Evolutionary conservation across 2,329 filamentous ascomycete genomes (phyloP).

Genomic region (Curvularia lunata): DNA sequence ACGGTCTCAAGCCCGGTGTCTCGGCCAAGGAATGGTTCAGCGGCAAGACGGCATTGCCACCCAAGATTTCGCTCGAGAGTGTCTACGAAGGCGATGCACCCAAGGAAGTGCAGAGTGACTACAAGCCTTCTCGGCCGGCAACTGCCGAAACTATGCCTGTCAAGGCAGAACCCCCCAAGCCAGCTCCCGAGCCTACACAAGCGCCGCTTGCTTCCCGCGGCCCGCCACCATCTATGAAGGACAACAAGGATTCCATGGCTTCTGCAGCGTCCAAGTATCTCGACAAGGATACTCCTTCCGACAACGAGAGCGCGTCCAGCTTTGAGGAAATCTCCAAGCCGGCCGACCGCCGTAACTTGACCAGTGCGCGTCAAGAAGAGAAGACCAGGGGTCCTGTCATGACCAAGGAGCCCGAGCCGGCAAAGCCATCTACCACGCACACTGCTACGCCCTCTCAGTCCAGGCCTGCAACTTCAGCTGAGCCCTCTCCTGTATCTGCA

Average conservation of each 20-base stretch:
- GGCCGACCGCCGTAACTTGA: slow-evolving; percentile 62
- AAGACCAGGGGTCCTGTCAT: slow-evolving; percentile 46
- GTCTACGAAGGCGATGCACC: slow-evolving; percentile 85
- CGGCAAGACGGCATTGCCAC: slow-evolving; percentile 81
- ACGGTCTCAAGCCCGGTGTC: slow-evolving; percentile 79
- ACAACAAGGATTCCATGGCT: slow-evolving; percentile 87
- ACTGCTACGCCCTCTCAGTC: slow-evolving; percentile 41
- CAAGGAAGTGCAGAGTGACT: slow-evolving; percentile 75
- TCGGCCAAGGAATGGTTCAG: slow-evolving; percentile 82
- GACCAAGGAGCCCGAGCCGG: slow-evolving; percentile 52
- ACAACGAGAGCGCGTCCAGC: slow-evolving; percentile 72
- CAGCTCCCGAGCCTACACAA: slow-evolving; percentile 58
- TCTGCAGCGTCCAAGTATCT: slow-evolving; percentile 86
- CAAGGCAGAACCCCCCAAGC: slow-evolving; percentile 60
- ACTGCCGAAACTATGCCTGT: slow-evolving; percentile 50
- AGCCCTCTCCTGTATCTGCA: slow-evolving; percentile 49
- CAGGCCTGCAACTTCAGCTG: slow-evolving; percentile 45
- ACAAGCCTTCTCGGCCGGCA: slow-evolving; percentile 61
- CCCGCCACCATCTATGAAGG: slow-evolving; percentile 73
- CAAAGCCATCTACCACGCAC: slow-evolving; percentile 51
- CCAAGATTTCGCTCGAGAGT: slow-evolving; percentile 93
- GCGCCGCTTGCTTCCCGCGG: slow-evolving; percentile 55
- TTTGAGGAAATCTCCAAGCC: slow-evolving; percentile 88
- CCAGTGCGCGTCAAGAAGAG: slow-evolving; percentile 48
- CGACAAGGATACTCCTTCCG: slow-evolving; percentile 70